Conservation (phyloP, 129 eudicot genomes). For the Centrapalus pauciflorus region DNA sequence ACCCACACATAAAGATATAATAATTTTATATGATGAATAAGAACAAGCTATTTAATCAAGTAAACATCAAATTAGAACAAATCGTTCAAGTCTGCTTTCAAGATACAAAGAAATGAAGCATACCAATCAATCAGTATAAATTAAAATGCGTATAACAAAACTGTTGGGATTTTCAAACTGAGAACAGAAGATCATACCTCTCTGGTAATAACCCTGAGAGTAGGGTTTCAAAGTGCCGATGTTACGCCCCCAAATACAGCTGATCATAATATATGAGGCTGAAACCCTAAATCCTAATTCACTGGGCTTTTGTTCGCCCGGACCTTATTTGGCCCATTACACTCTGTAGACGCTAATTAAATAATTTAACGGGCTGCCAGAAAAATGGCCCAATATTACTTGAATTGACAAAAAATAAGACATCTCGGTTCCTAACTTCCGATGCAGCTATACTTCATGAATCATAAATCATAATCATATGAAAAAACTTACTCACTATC, state of each 20-base stretch:
- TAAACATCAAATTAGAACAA: background rate
- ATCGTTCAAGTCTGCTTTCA: background rate
- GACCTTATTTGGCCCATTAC: background rate
- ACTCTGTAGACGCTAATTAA: background rate
- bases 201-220: conserved; percentile 22
- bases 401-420: conserved; percentile 7
- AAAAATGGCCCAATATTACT: background rate
- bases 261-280: conserved; percentile 7
- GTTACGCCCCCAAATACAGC: background rate
- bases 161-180: background rate
- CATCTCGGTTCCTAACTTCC: no score
- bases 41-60: background rate
- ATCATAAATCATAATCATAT: no score
- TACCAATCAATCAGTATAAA: background rate
- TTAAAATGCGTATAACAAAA: background rate
- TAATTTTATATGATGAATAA: background rate
- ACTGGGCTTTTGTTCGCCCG: conserved; percentile 2
- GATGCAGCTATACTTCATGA: no score
- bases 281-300: conserved; percentile 20
- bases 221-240: conserved; percentile 34
- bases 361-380: background rate
- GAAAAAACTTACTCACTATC: no score
- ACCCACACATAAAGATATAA: background rate
- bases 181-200: conserved; percentile 26
- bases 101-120: background rate